Percentiles rank a stretch among this genome's conserved stretches.
These are phyloP conservation scores for Exophiala sideris DNA, from an alignment of 2,329 filamentous ascomycete species.

Conservation along the genomic window DNA sequence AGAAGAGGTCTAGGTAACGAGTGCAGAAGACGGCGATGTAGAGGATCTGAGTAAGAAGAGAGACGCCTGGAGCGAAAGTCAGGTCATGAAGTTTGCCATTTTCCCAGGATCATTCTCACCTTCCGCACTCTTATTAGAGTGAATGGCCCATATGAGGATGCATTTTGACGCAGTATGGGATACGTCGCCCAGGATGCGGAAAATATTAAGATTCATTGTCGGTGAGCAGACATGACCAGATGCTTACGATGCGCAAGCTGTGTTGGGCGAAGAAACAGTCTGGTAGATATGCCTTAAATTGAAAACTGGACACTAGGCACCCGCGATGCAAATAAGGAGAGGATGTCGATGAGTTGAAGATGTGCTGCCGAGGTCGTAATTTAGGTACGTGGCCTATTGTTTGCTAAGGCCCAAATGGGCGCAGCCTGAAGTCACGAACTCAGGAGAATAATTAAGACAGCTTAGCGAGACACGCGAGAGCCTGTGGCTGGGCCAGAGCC, in stretches of 20 bases:
- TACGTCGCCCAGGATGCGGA: constrained; percentile 78
- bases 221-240: constrained; percentile 11
- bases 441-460: no score
- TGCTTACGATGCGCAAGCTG: no score
- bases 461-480: no score
- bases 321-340: neutral
- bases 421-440: no score
- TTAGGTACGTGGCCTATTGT: no score
- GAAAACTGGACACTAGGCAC: no score
- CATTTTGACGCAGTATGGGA: constrained; percentile 83
- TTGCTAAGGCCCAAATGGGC: no score
- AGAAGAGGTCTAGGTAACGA: constrained; percentile 81
- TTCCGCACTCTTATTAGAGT: constrained; percentile 82
- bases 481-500: no score
- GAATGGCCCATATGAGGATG: constrained; percentile 87
- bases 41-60: constrained; percentile 80
- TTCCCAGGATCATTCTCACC: constrained; percentile 47
- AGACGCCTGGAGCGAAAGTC: constrained; percentile 61
- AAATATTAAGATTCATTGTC: constrained; percentile 47
- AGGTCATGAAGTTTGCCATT: neutral
- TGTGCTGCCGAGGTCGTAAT: no score
- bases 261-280: neutral
- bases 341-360: neutral
- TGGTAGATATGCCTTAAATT: no score
- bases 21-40: constrained; percentile 83